These are phyloP conservation scores for Dinochytrium kinnereticum DNA, from an alignment of 371 early-diverging fungal species.

Conservation along the genomic window DNA sequence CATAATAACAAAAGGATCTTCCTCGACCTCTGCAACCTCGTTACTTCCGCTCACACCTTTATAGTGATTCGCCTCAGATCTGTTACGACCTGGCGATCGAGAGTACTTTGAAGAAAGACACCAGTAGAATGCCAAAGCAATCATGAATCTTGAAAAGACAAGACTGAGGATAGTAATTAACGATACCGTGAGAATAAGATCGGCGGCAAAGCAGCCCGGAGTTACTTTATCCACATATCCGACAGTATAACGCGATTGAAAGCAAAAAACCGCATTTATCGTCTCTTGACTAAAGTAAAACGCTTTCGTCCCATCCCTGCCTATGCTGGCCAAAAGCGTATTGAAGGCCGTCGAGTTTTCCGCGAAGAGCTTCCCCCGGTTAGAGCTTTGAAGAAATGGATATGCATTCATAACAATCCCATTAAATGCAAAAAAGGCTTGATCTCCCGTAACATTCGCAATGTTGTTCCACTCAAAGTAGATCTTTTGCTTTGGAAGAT, in stretches of 20 bases:
- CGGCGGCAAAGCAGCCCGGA: constrained; percentile 17
- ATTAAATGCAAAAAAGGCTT: constrained; percentile 5
- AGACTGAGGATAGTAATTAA: constrained; percentile 26
- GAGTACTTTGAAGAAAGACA: constrained; percentile 13
- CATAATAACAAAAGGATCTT: constrained; percentile 16
- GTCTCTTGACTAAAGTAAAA: constrained; percentile 11
- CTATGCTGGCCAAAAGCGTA: not conserved
- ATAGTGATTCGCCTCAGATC: not conserved
- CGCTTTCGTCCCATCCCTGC: constrained; percentile 10
- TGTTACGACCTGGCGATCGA: constrained; percentile 43
- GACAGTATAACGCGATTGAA: constrained; percentile 17
- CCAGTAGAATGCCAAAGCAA: constrained; percentile 39
- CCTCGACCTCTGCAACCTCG: not conserved
- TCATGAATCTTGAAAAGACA: constrained; percentile 28
- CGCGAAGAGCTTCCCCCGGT: not conserved
- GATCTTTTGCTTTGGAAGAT: not conserved
- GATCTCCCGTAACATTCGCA: constrained; percentile 3
- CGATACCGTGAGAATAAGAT: constrained; percentile 22
- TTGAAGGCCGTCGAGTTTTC: constrained; percentile 1
- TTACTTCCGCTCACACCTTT: constrained; percentile 37
- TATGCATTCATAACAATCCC: constrained; percentile 10
- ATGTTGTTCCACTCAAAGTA: constrained; percentile 19
- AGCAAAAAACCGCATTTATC: not conserved
- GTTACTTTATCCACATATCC: constrained; percentile 24
- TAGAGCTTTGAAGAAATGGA: constrained; percentile 8